Evolutionary conservation across 768 basidiomycete genomes (phyloP).

Genomic region (Leccinum fibrillosum): DNA sequence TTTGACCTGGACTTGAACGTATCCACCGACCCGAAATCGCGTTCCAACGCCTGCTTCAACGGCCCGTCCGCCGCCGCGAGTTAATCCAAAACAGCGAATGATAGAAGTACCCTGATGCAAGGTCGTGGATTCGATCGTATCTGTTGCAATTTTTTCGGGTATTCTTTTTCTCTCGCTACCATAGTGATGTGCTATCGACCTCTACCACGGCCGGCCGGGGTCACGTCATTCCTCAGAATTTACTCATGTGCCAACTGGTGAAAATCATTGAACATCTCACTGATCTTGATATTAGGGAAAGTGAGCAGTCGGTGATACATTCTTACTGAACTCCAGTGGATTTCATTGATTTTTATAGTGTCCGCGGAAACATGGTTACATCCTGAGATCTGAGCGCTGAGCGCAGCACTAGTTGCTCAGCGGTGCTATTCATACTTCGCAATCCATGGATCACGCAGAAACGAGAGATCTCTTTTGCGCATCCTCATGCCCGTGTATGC

Average conservation of each 20-base stretch:
- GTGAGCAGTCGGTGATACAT: no score
- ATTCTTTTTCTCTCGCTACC: no score
- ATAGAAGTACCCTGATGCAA: slow-evolving; percentile 65
- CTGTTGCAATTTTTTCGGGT: no score
- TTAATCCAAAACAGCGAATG: slow-evolving; percentile 71
- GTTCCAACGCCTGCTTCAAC: slow-evolving; percentile 71
- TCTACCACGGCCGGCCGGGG: no score
- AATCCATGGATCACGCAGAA: not conserved
- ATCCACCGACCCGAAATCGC: slow-evolving; percentile 86
- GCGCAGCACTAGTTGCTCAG: not conserved
- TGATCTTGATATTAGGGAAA: no score
- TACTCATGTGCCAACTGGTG: no score
- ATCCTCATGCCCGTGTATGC: not conserved
- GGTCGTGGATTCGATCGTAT: no score
- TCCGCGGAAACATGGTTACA: not conserved
- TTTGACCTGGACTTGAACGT: slow-evolving; percentile 81
- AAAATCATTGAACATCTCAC: no score
- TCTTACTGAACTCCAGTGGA: no score
- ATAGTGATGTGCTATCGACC: no score
- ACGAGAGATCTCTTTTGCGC: not conserved
- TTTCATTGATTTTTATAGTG: no score
- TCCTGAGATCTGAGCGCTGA: not conserved
- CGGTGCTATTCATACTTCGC: not conserved
- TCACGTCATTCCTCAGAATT: no score
- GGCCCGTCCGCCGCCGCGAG: slow-evolving; percentile 41